Conservation (phyloP, 2,329 filamentous ascomycete genomes). For the Claviceps sp. region DNA sequence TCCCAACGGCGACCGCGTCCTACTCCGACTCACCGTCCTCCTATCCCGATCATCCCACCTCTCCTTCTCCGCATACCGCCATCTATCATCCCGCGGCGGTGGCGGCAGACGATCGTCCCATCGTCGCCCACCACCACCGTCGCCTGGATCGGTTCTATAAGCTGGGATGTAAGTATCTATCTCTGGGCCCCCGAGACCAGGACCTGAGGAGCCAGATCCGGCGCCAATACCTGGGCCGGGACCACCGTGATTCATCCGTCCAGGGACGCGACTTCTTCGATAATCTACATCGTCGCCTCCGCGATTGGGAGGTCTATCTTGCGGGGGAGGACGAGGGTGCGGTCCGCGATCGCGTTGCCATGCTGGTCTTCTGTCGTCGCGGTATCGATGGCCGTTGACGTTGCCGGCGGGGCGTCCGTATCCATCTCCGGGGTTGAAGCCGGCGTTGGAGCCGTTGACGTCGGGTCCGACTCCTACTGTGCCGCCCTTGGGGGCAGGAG, state of each 20-base stretch:
- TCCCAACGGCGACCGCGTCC: conserved; percentile 17
- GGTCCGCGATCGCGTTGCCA: conserved; percentile 42
- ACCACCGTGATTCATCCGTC: conserved; percentile 7
- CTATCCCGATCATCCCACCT: conserved; percentile 28
- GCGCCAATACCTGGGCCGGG: background rate
- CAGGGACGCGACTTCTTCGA: conserved; percentile 26
- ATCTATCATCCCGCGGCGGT: conserved; percentile 17
- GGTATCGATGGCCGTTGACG: conserved; percentile 32
- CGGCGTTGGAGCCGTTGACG: conserved; percentile 30
- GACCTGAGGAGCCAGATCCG: background rate
- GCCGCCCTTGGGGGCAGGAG: conserved; percentile 82
- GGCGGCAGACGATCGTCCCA: conserved; percentile 19
- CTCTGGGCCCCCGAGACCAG: conserved; percentile 13
- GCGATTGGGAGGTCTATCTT: conserved; percentile 16
- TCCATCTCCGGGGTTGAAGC: conserved; percentile 38
- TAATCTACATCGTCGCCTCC: conserved; percentile 26
- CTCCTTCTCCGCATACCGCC: conserved; percentile 21
- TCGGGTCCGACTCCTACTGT: conserved; percentile 66
- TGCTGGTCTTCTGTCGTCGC: conserved; percentile 36
- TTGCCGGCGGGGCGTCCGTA: conserved; percentile 32
- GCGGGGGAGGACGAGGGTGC: conserved; percentile 37
- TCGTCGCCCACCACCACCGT: conserved; percentile 19
- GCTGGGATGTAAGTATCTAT: conserved; percentile 38
- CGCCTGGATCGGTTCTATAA: conserved; percentile 21
- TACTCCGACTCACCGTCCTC: conserved; percentile 25